Evolutionary conservation across 495 filamentous ascomycete genomes (phyloP).

Genomic region (Bathelium albidoporum): DNA sequence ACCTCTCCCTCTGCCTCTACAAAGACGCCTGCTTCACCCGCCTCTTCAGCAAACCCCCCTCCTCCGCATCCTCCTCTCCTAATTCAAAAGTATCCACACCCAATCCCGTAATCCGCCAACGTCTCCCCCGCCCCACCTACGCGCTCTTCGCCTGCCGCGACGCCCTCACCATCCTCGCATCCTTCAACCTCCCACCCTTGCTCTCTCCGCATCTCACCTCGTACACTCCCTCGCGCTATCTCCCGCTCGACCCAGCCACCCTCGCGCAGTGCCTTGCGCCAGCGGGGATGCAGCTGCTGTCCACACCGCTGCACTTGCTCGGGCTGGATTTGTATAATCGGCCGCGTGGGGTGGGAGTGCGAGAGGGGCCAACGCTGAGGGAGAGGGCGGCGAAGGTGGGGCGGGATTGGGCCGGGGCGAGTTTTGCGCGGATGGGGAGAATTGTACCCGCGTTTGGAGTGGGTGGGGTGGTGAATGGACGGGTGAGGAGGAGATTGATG

Average conservation of each 20-base stretch:
- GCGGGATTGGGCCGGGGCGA: slow-evolving; percentile 68
- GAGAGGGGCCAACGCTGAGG: slow-evolving; percentile 33
- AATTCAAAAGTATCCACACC: too few relatives aligned
- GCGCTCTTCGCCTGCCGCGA: slow-evolving; percentile 74
- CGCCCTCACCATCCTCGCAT: slow-evolving; percentile 84
- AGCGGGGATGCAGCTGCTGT: slow-evolving; percentile 67
- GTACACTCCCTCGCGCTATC: slow-evolving; percentile 37
- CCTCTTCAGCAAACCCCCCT: slow-evolving; percentile 56
- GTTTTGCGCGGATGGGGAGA: slow-evolving; percentile 71
- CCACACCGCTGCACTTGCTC: slow-evolving; percentile 79
- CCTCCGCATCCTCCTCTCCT: slow-evolving; percentile 36
- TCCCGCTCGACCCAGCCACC: slow-evolving; percentile 47
- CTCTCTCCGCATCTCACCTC: slow-evolving; percentile 50
- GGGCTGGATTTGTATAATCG: slow-evolving; percentile 88
- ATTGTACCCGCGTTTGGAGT: slow-evolving; percentile 92
- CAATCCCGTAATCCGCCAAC: too few relatives aligned
- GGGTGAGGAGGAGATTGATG: slow-evolving; percentile 55
- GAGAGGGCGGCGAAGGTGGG: slow-evolving; percentile 55
- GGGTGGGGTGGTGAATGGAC: slow-evolving; percentile 78
- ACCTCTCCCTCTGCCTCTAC: slow-evolving; percentile 83
- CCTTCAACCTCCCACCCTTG: slow-evolving; percentile 79
- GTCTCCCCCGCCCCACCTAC: slow-evolving; percentile 57
- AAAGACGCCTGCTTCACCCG: slow-evolving; percentile 82
- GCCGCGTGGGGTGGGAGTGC: slow-evolving; percentile 22
- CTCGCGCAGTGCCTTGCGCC: slow-evolving; percentile 80